Percentiles rank a stretch among this genome's conserved stretches.
These are phyloP conservation scores for Beta vulgaris DNA, from an alignment of 148 eudicot genomes.

Conservation along the genomic window DNA sequence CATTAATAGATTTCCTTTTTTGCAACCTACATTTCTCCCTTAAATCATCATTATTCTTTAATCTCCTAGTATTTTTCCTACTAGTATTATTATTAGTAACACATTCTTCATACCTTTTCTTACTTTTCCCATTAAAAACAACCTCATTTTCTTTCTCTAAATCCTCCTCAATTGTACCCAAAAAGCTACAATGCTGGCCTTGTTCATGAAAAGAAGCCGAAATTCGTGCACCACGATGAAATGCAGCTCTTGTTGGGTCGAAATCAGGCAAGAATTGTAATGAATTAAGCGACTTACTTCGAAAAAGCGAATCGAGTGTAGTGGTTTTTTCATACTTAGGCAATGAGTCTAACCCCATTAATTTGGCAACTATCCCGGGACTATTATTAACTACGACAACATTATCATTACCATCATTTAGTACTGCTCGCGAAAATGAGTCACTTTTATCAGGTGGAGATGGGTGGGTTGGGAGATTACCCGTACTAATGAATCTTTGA, in stretches of 20 bases:
- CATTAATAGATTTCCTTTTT: neutral
- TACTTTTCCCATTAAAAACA: constrained; percentile 4
- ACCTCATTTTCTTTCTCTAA: neutral
- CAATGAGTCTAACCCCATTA: constrained; percentile 69
- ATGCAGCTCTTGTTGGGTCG: constrained; percentile 25
- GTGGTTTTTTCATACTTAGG: constrained; percentile 18
- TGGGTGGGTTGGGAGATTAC: constrained; percentile 44
- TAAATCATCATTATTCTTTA: constrained; percentile 3
- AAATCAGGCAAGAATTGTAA: constrained; percentile 38
- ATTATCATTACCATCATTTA: neutral
- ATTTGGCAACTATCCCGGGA: constrained; percentile 56
- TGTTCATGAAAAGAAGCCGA: constrained; percentile 48
- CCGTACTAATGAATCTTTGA: constrained; percentile 33
- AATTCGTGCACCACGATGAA: constrained; percentile 40
- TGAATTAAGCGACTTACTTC: constrained; percentile 55
- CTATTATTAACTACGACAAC: neutral
- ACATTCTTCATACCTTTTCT: constrained; percentile 23
- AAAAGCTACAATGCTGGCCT: constrained; percentile 12
- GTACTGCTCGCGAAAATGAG: neutral
- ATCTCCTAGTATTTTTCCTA: neutral
- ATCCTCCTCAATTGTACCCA: neutral
- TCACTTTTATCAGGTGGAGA: constrained; percentile 11
- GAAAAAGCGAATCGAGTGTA: constrained; percentile 31
- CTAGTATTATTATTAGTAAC: neutral
- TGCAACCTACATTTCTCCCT: constrained; percentile 23